These are phyloP conservation scores for Melaleuca alternifolia DNA, from an alignment of 345 rosid genomes.

Conservation along the genomic window DNA sequence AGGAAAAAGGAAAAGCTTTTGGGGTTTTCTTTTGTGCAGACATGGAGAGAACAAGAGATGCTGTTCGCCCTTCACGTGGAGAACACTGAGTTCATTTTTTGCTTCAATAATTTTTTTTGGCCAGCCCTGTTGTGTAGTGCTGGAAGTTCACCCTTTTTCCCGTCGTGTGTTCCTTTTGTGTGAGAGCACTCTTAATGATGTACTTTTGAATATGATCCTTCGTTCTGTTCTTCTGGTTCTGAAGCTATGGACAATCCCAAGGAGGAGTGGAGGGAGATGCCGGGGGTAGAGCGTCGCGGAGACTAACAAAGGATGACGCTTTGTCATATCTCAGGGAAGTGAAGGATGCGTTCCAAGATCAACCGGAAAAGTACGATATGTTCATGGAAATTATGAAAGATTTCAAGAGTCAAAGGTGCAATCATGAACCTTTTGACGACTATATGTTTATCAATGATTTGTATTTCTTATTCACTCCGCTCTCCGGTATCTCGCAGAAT, in stretches of 20 bases:
- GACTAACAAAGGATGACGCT: slow-evolving; percentile 71
- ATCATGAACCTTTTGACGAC: not conserved
- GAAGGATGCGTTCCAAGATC: slow-evolving; percentile 80
- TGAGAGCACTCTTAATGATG: not conserved
- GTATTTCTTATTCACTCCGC: not conserved
- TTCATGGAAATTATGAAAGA: slow-evolving; percentile 89
- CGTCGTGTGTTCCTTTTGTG: not conserved
- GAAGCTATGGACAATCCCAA: slow-evolving; percentile 1
- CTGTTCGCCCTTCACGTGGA: not conserved
- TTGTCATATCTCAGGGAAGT: slow-evolving; percentile 66
- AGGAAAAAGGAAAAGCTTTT: not conserved
- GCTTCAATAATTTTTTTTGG: not conserved
- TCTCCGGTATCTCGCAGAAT: not conserved
- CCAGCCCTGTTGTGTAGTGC: not conserved
- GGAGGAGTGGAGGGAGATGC: slow-evolving; percentile 5
- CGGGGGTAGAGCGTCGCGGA: slow-evolving; percentile 19
- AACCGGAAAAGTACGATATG: slow-evolving; percentile 68
- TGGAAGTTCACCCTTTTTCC: not conserved
- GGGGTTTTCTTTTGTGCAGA: not conserved
- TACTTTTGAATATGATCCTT: not conserved
- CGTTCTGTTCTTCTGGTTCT: not conserved
- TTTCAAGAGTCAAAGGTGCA: slow-evolving; percentile 78
- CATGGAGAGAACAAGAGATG: not conserved
- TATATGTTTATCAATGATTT: not conserved
- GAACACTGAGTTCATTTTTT: not conserved